Evolutionary conservation across 2,329 filamentous ascomycete species (phyloP), one percentile per base, ranked within the genome.

Genomic region (Apiospora marii): DNA sequence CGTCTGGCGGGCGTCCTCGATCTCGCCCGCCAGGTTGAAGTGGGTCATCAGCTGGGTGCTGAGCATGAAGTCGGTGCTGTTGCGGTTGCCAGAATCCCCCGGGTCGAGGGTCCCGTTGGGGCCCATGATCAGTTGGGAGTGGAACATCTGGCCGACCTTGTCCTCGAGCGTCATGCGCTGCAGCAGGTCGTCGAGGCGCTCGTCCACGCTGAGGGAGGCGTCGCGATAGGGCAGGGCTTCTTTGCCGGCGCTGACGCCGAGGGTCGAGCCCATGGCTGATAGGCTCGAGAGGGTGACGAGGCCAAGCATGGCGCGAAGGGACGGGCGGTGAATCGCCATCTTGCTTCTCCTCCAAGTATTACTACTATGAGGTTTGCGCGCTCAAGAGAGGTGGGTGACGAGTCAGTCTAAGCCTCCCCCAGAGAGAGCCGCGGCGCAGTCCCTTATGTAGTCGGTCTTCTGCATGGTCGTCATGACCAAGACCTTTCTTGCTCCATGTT

Each of bases 61-160:
- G 24, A 85, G 77, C 72, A 80, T 75, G 43, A 79, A 79, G 0
- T 80, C 78, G 0, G 82, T 83, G 61, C 76, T 75, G 68, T 78
- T 78, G 16, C 53, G 53, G 41, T 74, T 51, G 10, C 30, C 46
- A 13, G 58, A 64, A 24, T 68, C 64, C 22, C 73, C 74, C 70
- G 64, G 19, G 58, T 76, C 74, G 27, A 77, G 72, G 16, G 77
- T 74, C 71, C 79, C 73, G 73, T 81, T 77, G 53, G 79, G 72
- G n/a, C 75, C 74, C 70, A 77, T 73, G 69, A 72, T 76, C 49
- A 83, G 72, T 70, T 81, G 81, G 27, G 80, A 79, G 72, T 87
- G 85, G 75, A 86, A 87, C 70, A 87, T 80, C 74, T 86, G 85
- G 0, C 85, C 85, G 2, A 83, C 85, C 72, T 87, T 87, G 74